Base-by-base conservation (phyloP, 306 rosid species). In the Amphicarpaea edgeworthii region DNA sequence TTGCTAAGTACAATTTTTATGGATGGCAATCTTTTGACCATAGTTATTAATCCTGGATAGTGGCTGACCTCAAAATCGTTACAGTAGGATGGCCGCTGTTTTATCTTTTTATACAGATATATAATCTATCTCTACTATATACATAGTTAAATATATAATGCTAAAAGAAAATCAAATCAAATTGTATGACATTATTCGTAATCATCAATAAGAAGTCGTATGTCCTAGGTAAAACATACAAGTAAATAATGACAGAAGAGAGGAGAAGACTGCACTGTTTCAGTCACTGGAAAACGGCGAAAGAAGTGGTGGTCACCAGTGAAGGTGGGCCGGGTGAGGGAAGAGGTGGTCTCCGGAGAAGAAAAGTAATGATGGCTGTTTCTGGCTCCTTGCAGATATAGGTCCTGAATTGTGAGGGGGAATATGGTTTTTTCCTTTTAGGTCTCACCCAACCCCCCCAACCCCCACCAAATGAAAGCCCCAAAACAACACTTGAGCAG, bases 1-100 rank as follows among this genome's bases (percentile, higher is more conserved):
- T 78, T 75, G 67, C 30, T 83, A 50, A 74, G 73, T 74, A 61
- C 79, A 73, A 70, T 57, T 82, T 82, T 41, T 72, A 70, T 76
- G 76, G 68, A 81, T 85, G 62, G 60, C 82, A 70, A 65, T 82
- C 72, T 71, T 77, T 43, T 75, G 71, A 42, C 73, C 15, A 34
- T 34, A 61, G 68, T 61, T 28, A n/a, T 38, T 28, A 16, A 61
- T 61, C 46, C 46, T 32, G 12, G 23, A 34, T 61, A 16, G 68
- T 16, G 24, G 45, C 68, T 3, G 12, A 60, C 67, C 43, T 40
- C 14, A 30, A 30, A 60, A 34, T 28, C 43, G 1, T 21, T 8
- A 34, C 16, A 34, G 68, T 61, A 34, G 46, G 68, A 61, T 60
- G 68, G 15, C 23, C 0, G 8, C 45, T 16, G 4, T 61, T 15